Base-by-base conservation (phyloP, 2,329 filamentous ascomycete species). In the Neopestalotiopsis sp. region DNA sequence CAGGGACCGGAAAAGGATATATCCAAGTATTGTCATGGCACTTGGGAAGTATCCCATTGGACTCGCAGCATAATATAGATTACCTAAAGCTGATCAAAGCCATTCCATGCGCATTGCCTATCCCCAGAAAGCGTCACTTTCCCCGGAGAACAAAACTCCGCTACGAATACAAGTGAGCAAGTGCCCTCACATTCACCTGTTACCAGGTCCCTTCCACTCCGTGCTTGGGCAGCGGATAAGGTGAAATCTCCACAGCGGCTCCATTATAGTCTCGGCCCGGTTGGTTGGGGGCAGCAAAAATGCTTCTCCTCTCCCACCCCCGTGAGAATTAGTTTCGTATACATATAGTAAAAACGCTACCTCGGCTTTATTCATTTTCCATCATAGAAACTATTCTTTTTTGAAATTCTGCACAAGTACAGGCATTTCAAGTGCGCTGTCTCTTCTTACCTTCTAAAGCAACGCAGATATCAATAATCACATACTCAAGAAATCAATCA, bases 1-100 rank as follows among this genome's bases (percentile, higher is more conserved):
- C 32, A 62, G n/a, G 28, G 59, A 38, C 14, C 32, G 59, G 59
- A 62, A 62, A 30, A 62, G 59, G 14, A 38, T 62, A 62, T 62
- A 62, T 20, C 59, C 59, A 62, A 20, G 10, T 30, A 34, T n/a
- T 34, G 32, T 30, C 10, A 56, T 24, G 17, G 14, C 49, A 17
- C 9, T 56, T 24, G 17, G 17, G 49, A 56, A 17, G 17, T n/a
- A 56, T 17, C 34, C 34, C 34, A 38, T 38, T 38, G 34, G 34
- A 38, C 10, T 38, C 10, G 9, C 45, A 53, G 45, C 45, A 53
- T 53, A 53, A 53, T n/a, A 5, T 20, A n/a, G 45, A 53, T 53
- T 53, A 53, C 45, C 45, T 53, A 53, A 38, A 53, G 14, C 17
- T 53, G 17, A 53, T 24, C 45, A 53, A 53, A 53, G 45, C 45